Conservation (phyloP, 2,329 filamentous ascomycete genomes). For the Herpotrichia juniperi region DNA sequence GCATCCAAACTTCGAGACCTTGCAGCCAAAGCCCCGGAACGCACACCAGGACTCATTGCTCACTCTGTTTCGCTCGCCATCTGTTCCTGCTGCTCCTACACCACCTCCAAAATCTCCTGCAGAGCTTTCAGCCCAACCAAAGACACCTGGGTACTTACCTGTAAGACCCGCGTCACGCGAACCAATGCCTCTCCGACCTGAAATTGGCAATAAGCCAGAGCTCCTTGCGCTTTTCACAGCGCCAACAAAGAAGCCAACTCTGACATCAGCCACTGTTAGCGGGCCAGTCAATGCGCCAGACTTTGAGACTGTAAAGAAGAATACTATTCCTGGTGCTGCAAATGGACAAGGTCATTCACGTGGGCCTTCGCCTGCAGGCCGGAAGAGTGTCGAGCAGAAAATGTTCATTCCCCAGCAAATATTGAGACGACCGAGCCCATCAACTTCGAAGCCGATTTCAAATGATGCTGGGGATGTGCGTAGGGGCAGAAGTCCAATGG, state of each 20-base stretch:
- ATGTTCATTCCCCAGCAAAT: slow-evolving; percentile 37
- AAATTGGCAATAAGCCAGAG: slow-evolving; percentile 21
- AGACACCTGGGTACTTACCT: slow-evolving; percentile 37
- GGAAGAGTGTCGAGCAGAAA: slow-evolving; percentile 14
- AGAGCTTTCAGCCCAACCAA: slow-evolving; percentile 54
- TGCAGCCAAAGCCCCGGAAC: slow-evolving; percentile 44
- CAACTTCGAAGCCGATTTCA: slow-evolving; percentile 10
- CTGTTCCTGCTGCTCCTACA: slow-evolving; percentile 26
- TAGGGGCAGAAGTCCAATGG: slow-evolving; percentile 11
- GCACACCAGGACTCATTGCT: slow-evolving; percentile 54
- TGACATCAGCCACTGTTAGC: slow-evolving; percentile 48
- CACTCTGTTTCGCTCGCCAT: slow-evolving; percentile 50
- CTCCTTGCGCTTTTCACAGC: slow-evolving; percentile 25
- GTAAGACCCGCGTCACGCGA: slow-evolving; percentile 7
- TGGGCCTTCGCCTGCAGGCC: slow-evolving; percentile 30
- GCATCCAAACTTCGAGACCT: slow-evolving; percentile 27
- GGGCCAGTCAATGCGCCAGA: slow-evolving; percentile 51
- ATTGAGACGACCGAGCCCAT: slow-evolving; percentile 23
- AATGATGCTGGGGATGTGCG: slow-evolving; percentile 2
- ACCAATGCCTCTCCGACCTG: slow-evolving; percentile 25
- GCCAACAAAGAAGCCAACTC: slow-evolving; percentile 24
- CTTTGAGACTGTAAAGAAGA: slow-evolving; percentile 46
- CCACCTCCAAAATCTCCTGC: slow-evolving; percentile 41
- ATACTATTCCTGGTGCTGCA: slow-evolving; percentile 21
- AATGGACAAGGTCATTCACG: slow-evolving; percentile 28